These are phyloP conservation scores for Mycena vulgaris DNA, from an alignment of 768 basidiomycete genomes.

Conservation along the genomic window DNA sequence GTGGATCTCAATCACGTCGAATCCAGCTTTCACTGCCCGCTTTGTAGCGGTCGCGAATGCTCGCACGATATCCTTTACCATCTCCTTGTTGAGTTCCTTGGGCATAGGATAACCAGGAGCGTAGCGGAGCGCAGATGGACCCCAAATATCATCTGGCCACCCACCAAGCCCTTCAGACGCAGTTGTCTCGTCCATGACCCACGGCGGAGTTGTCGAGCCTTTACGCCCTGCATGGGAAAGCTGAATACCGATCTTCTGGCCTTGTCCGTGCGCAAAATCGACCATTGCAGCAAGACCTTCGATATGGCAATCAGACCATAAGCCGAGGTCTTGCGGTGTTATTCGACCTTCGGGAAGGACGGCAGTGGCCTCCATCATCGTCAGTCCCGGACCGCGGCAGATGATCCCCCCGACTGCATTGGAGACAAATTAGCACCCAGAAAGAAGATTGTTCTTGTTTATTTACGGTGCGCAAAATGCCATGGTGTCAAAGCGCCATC, in stretches of 20 bases:
- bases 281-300: constrained; percentile 64
- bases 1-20: constrained; percentile 76
- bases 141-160: constrained; percentile 70
- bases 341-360: constrained; percentile 76
- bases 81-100: constrained; percentile 68
- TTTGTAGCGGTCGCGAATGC: constrained; percentile 69
- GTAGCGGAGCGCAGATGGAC: constrained; percentile 67
- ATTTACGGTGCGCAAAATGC: constrained; percentile 74
- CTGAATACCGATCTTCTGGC: constrained; percentile 81
- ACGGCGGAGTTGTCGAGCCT: constrained; percentile 74
- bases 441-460: constrained; percentile 39
- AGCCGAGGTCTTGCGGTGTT: constrained; percentile 73
- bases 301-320: constrained; percentile 76
- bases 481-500: constrained; percentile 68
- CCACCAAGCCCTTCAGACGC: constrained; percentile 61
- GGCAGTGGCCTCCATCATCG: constrained; percentile 78
- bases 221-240: constrained; percentile 87
- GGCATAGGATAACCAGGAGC: constrained; percentile 63
- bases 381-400: constrained; percentile 68
- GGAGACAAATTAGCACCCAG: constrained; percentile 9
- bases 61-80: constrained; percentile 69
- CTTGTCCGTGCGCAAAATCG: constrained; percentile 81
- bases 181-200: constrained; percentile 58
- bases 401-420: constrained; percentile 66
- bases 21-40: constrained; percentile 71